Evolutionary conservation across 2,329 filamentous ascomycete genomes (phyloP).

Genomic region (Pleochaeta shiraiana): DNA sequence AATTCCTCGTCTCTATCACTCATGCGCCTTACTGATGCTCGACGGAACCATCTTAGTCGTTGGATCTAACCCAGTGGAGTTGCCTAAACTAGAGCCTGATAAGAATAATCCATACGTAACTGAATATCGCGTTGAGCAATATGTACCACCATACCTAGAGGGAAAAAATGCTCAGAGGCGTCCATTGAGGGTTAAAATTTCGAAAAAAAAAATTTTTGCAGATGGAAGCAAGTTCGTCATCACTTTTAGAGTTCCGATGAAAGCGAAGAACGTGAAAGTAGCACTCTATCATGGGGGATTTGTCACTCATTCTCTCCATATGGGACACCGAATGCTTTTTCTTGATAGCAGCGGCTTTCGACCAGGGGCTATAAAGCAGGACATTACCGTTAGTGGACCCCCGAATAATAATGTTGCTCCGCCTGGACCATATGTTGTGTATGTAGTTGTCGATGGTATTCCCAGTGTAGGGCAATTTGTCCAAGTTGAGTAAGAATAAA

Average conservation of each 20-base stretch:
- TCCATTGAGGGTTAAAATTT: slow-evolving; percentile 26
- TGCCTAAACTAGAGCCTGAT: slow-evolving; percentile 27
- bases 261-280: slow-evolving; percentile 25
- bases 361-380: slow-evolving; percentile 22
- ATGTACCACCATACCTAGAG: slow-evolving; percentile 35
- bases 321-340: slow-evolving; percentile 35
- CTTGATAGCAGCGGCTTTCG: slow-evolving; percentile 28
- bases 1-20: slow-evolving; percentile 35
- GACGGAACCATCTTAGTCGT: slow-evolving; percentile 37
- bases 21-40: slow-evolving; percentile 33
- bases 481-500: slow-evolving; percentile 8
- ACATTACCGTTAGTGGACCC: slow-evolving; percentile 30
- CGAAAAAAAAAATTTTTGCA: slow-evolving; percentile 21
- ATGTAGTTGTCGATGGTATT: slow-evolving; percentile 24
- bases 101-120: slow-evolving; percentile 28
- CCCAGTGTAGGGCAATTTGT: slow-evolving; percentile 17
- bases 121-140: slow-evolving; percentile 39
- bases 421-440: slow-evolving; percentile 37
- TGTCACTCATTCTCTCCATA: slow-evolving; percentile 37
- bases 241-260: slow-evolving; percentile 24
- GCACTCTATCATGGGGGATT: slow-evolving; percentile 36
- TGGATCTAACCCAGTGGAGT: slow-evolving; percentile 37
- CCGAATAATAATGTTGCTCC: slow-evolving; percentile 32
- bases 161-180: slow-evolving; percentile 26
- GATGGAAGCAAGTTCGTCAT: slow-evolving; percentile 25